Conservation (phyloP, 2,329 filamentous ascomycete genomes). For the Xylariaceae sp. region DNA sequence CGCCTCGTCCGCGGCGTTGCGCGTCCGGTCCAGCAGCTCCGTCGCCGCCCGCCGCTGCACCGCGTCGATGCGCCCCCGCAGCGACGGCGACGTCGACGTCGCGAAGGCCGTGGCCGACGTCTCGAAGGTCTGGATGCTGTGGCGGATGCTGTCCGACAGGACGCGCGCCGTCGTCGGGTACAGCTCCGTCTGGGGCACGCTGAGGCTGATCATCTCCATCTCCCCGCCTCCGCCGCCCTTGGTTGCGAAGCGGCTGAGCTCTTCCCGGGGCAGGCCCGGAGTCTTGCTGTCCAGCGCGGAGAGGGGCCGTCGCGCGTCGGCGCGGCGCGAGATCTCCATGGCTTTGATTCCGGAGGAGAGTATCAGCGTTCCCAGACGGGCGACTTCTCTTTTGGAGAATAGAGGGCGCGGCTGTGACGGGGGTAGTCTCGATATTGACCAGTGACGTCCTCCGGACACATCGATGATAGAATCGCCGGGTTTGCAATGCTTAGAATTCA, state of each 20-base stretch:
- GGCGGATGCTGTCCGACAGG: conserved; percentile 38
- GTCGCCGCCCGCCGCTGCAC: conserved; percentile 40
- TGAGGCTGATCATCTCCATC: conserved; percentile 22
- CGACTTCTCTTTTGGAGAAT: conserved; percentile 65
- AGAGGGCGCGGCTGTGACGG: conserved; percentile 29
- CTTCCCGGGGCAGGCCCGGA: conserved; percentile 31
- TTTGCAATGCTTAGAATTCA: conserved; percentile 2
- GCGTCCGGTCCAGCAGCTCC: conserved; percentile 54
- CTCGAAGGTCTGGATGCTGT: conserved; percentile 49
- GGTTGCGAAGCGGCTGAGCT: conserved; percentile 34
- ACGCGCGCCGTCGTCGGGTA: conserved; percentile 48
- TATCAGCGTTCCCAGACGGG: conserved; percentile 68
- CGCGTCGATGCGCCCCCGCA: conserved; percentile 40
- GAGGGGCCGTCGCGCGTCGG: conserved; percentile 39
- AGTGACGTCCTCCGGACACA: conserved; percentile 28
- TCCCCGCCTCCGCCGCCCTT: too few relatives aligned
- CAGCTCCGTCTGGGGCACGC: conserved; percentile 33
- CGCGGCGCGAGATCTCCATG: conserved; percentile 64
- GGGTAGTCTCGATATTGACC: conserved; percentile 42
- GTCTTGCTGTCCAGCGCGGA: conserved; percentile 21
- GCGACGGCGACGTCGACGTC: conserved; percentile 45
- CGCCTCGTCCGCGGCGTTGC: conserved; percentile 65
- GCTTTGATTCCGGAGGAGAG: conserved; percentile 86
- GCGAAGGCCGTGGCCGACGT: conserved; percentile 52
- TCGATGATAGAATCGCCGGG: conserved; percentile 5